Evolutionary conservation across 2,329 filamentous ascomycete species (phyloP).

Genomic region (Grosmannia clavigera): DNA sequence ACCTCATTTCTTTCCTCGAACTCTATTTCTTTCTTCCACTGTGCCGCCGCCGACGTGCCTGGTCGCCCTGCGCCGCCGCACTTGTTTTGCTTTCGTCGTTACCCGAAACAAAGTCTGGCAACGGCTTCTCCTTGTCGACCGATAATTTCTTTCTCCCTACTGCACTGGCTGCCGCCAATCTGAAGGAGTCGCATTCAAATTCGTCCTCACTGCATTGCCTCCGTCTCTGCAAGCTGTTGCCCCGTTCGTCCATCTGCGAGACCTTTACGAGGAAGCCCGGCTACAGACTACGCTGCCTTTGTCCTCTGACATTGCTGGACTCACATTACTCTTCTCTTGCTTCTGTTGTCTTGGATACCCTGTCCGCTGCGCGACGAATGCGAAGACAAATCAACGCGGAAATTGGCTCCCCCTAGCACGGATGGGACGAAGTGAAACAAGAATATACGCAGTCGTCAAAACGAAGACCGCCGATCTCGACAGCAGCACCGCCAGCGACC

Average conservation of each 20-base stretch:
- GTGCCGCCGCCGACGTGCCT: not conserved
- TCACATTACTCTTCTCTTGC: not conserved
- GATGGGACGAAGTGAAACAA: not conserved
- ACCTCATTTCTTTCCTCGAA: too few species aligned
- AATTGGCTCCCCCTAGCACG: not conserved
- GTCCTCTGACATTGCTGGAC: not conserved
- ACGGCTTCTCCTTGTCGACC: not conserved
- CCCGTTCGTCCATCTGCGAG: not conserved
- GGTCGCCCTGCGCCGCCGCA: not conserved
- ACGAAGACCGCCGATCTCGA: not conserved
- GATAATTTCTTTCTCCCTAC: not conserved
- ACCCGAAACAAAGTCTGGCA: too few species aligned
- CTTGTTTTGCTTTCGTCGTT: not conserved
- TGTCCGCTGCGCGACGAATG: not conserved
- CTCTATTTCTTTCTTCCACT: not conserved
- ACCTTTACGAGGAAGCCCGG: not conserved
- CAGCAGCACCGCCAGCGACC: not conserved
- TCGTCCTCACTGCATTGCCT: not conserved
- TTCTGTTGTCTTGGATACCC: not conserved
- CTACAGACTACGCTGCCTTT: not conserved
- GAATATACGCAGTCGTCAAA: not conserved
- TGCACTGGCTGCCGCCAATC: not conserved
- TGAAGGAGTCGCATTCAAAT: not conserved
- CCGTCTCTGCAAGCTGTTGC: not conserved
- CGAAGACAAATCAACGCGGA: not conserved